Base-by-base conservation (phyloP, 108 stramenopile genomes). In the Nitzschia palea region DNA sequence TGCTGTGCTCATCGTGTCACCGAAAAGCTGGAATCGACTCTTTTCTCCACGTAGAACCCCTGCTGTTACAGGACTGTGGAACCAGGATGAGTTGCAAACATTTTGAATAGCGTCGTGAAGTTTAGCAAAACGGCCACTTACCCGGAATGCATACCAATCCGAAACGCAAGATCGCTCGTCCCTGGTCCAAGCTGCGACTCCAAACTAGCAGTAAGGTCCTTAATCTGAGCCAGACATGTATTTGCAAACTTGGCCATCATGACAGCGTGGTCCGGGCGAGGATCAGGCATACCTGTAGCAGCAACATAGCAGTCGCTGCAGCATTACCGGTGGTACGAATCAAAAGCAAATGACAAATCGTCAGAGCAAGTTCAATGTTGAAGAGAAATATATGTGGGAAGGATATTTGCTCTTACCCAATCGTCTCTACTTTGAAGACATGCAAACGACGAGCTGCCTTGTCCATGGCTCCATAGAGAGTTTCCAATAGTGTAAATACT, bases 1-100 rank as follows among this genome's bases (percentile, higher is more conserved):
- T 0, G 70, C 62, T 4, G 80, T 77, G 50, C 82, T 89, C 18
- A 89, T 82, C 2, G 86, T 81, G 59, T 80, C 79, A 6, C 79
- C 79, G 54, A 80, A 73, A 20, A 79, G 44, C 25, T 69, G 64
- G 65, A 81, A 87, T 4, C 73, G 68, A 8, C 65, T 64, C 35
- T 58, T 54, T 23, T 37, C 42, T 14, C 59, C 59, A 3, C 59
- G 59, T 10, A 61, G 27, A 3, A 61, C 59, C 0, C 59, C 59
- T 18, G 59, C 59, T 15, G 59, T 61, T 1, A 61, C 59, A 1
- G 37, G 59, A 9, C 59, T n/a, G n/a, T n/a, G n/a, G n/a, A n/a
- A n/a, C n/a, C n/a, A n/a, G n/a, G n/a, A n/a, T n/a, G n/a, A n/a
- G n/a, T n/a, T n/a, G n/a, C n/a, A n/a, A n/a, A n/a, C n/a, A n/a